Evolutionary conservation across 1,284 basidiomycete species (phyloP).

Genomic region (Pascua sp.): DNA sequence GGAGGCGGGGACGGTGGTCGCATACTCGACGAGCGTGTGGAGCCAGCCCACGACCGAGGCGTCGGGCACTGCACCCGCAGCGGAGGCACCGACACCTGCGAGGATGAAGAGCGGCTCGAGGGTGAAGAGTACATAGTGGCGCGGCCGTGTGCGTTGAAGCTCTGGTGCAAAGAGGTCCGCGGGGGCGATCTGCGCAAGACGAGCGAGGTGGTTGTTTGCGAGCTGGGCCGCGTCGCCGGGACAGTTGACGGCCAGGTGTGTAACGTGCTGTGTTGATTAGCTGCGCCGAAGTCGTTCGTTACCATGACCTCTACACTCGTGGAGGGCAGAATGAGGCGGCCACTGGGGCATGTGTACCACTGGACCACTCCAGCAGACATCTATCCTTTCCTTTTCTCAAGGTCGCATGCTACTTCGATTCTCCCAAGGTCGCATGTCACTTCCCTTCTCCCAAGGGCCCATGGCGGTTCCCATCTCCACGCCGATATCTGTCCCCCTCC

Average conservation of each 20-base stretch:
- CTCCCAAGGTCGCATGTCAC: too few relatives aligned
- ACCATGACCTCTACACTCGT: too few relatives aligned
- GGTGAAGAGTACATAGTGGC: conserved; percentile 34
- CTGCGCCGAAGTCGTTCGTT: too few relatives aligned
- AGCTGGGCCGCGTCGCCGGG: conserved; percentile 7
- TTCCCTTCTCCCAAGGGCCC: too few relatives aligned
- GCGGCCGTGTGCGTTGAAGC: conserved; percentile 24
- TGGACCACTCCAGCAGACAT: too few relatives aligned
- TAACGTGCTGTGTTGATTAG: conserved; percentile 17
- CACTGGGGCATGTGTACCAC: too few relatives aligned
- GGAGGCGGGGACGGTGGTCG: conserved; percentile 16
- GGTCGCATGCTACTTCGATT: too few relatives aligned
- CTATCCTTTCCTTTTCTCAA: too few relatives aligned
- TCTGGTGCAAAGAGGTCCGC: conserved; percentile 20
- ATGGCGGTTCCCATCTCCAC: too few relatives aligned
- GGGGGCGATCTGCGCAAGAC: conserved; percentile 11
- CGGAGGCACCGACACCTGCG: conserved; percentile 7
- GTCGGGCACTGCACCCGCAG: neutral
- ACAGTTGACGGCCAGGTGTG: conserved; percentile 23
- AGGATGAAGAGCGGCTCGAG: conserved; percentile 35
- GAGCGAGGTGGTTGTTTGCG: neutral
- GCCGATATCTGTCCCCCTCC: too few relatives aligned
- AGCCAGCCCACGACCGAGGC: conserved; percentile 14
- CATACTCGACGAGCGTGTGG: conserved; percentile 17
- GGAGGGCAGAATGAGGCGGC: too few relatives aligned